Base-by-base conservation (phyloP, 257 asterid genomes). In the Parsonsia alboflavescens region DNA sequence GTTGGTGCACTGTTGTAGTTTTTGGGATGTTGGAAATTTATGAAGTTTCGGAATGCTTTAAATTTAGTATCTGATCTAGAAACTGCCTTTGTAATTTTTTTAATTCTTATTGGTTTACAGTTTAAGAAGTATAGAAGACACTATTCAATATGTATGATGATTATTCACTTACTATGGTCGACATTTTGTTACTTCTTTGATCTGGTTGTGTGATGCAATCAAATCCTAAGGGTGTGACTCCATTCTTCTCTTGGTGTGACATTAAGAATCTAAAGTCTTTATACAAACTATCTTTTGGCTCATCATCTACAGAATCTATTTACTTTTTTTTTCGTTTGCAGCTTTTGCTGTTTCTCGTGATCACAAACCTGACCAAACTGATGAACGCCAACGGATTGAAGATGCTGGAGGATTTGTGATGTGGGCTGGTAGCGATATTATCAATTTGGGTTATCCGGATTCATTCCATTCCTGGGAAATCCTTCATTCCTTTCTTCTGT, bases 361-460 rank as follows among this genome's bases (percentile, higher is more conserved):
- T 79, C 98, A 93, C 89, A 93, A 91, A 75, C 97, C 98, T 1
- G 98, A 93, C 88, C 97, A 91, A 85, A 84, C 91, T 39, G 98
- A 93, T 71, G 97, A 93, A 79, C 88, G 98, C 45, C 96, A 85
- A 65, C 88, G 99, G 30, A 94, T 94, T 80, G 99, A 94, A 85
- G 90, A 94, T 75, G 99, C 99, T 73, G 99, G 99, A 58, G 99
- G 99, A n/a, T 94, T 92, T 74, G 99, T 94, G 56, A 94, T 94
- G 99, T 94, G 99, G 99, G 99, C 99, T 77, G 99, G 99, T 92
- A 86, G 36, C 64, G 36, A 26, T 10, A 6, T 57, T 41, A 63
- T 66, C 19, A 26, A 15, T 7, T 72, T 19, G 22, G 21, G 65
- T 72, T 61, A 21, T 64, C 73, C 16, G 6, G 61, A 54, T 67